Conservation (phyloP, 768 basidiomycete genomes). For the Hirschioporus abietinus region DNA sequence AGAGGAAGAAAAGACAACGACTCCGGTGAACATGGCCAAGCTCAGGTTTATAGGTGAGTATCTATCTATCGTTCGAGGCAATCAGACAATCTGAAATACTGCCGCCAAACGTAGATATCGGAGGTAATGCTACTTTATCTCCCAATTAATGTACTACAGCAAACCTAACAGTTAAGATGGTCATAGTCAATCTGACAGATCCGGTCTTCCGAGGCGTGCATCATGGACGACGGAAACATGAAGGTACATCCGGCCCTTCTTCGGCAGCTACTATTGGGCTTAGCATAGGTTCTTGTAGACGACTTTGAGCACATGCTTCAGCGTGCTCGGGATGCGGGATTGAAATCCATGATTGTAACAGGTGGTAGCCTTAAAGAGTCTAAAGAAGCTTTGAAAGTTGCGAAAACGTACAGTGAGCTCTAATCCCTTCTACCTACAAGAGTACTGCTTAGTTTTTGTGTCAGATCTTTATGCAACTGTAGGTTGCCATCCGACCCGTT, state of each 20-base stretch:
- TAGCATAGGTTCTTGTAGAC: constrained; percentile 32
- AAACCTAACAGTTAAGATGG: not conserved
- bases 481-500: constrained; percentile 78
- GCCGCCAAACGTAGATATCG: constrained; percentile 28
- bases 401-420: constrained; percentile 46
- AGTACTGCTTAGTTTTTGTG: constrained; percentile 4
- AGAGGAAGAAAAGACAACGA: constrained; percentile 14
- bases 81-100: not conserved
- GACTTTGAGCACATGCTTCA: constrained; percentile 56
- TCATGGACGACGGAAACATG: constrained; percentile 31
- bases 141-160: constrained; percentile 14
- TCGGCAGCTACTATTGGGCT: not conserved
- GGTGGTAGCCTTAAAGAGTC: constrained; percentile 68
- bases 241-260: constrained; percentile 16
- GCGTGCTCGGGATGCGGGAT: constrained; percentile 53
- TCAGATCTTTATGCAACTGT: constrained; percentile 66
- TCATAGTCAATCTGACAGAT: constrained; percentile 33
- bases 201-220: constrained; percentile 33
- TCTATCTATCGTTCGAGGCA: not conserved
- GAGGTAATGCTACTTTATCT: constrained; percentile 23
- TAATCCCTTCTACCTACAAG: not conserved
- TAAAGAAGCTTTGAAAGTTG: constrained; percentile 51
- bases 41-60: constrained; percentile 31
- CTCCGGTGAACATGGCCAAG: constrained; percentile 13
- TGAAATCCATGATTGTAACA: constrained; percentile 70